Evolutionary conservation across 441 rosid genomes (phyloP), one percentile per base, ranked within the genome.

Genomic region (Aleurites moluccanus): DNA sequence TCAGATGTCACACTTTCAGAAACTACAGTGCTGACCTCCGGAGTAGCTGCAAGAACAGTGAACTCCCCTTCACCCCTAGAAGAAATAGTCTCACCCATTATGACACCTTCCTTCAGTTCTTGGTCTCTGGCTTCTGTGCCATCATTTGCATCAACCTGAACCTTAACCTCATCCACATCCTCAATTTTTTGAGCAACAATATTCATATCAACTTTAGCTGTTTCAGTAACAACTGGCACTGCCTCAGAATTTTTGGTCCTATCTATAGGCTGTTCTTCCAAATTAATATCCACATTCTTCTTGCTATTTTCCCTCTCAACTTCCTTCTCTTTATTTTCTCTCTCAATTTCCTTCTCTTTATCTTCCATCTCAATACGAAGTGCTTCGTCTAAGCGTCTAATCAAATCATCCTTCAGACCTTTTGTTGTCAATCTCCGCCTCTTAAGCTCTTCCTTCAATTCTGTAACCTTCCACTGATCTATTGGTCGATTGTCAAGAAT

Each of bases 401-500:
- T 82, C 89, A 96, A 76, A 57, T 96, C 99, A 25, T 89, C 99
- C 85, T 96, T 96, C 89, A 93, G 86, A 67, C 99, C 99, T 77
- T 81, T 87, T 20, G 85, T 85, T 33, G 82, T 72, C 83, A 94
- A 75, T 65, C 82, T 91, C 70, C 98, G 80, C 83, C 80, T 88
- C 73, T 85, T 96, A 60, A 96, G 98, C 88, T 96, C 99, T 76
- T 96, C 98, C 76, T 90, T 96, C 80, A 96, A 73, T 85, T 92
- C 99, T 0, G 88, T 87, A 73, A 96, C 98, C 90, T 89, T 96
- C 97, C 91, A 92, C 80, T 94, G 92, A 77, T 93, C 97, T 77
- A 96, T 88, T 68, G 97, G 97, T 61, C 87, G 81, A 78, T 87
- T 84, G 75, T 84, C 91, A 62, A 94, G 85, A 82, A 89, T 64